Base-by-base conservation (phyloP, 495 filamentous ascomycete species). In the Usnea hakonensis region DNA sequence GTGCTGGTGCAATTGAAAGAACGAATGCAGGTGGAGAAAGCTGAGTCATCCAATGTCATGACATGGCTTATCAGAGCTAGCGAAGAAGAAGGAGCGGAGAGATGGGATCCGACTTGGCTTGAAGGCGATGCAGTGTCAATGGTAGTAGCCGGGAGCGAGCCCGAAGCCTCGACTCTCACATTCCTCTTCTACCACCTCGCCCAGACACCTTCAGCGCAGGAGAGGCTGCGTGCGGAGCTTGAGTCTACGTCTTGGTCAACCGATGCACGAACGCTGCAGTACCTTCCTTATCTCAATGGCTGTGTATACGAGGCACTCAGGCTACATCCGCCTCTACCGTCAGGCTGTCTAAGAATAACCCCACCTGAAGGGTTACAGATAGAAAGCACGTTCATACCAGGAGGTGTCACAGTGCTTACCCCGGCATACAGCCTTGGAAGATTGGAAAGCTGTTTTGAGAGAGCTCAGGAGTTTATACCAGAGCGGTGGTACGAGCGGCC, bases 291-390 rank as follows among this genome's bases (percentile, higher is more conserved):
- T 57, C 64, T 85, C 23, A 77, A 80, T 56, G 72, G 73, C 30
- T 72, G 79, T 23, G 81, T 83, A 64, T 74, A 78, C 30, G 84
- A 88, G 68, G 71, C 83, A 0, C 69, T 87, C 41, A 73, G 84
- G 0, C 67, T 87, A n/a, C 76, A 85, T 61, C 74, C 77, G 5
- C 78, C 81, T 5, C 77, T 79, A 0, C 75, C 78, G 1, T 73
- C 72, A 19, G 81, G 72, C 3, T 70, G 78, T n/a, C 71, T 71
- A 19, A 74, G 84, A 16, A 61, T 69, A 11, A 74, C 76, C 1
- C 76, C 76, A 0, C 52, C 62, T 5, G 68, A 64, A 19, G 69
- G 71, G 28, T 66, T 60, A 1, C 65, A 13, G 13, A 63, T 78
- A 41, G 72, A 65, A 19, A 76, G 72, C 9, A 65, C 66, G 32